Evolutionary conservation across 2,329 filamentous ascomycete genomes (phyloP).

Genomic region (Purpureocillium lavendulum): DNA sequence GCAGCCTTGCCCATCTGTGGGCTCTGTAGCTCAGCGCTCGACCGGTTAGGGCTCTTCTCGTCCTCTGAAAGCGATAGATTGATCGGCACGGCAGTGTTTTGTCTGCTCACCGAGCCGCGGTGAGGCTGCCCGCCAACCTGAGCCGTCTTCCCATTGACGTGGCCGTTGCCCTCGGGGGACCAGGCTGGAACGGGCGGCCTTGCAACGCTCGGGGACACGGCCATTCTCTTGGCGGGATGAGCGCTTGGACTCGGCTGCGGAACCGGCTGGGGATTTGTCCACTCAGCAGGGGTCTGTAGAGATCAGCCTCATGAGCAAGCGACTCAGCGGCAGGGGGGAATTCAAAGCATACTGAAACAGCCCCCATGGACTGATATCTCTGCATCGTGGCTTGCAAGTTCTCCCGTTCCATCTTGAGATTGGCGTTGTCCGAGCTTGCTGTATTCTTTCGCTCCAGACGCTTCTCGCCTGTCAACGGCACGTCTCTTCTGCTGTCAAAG

Average conservation of each 20-base stretch:
- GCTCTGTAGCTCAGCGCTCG: conserved; percentile 41
- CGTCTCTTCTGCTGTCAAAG: conserved; percentile 84
- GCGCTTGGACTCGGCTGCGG: conserved; percentile 27
- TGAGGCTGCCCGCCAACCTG: conserved; percentile 8
- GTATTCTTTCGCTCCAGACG: conserved; percentile 37
- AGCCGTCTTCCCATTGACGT: conserved; percentile 10
- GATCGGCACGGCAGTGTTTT: conserved; percentile 29
- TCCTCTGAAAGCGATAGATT: conserved; percentile 52
- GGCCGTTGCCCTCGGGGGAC: conserved; percentile 23
- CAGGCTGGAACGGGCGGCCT: conserved; percentile 48
- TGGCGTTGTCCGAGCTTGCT: conserved; percentile 21
- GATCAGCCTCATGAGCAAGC: conserved; percentile 7
- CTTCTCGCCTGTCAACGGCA: conserved; percentile 57
- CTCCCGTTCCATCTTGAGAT: conserved; percentile 25
- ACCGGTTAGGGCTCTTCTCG: conserved; percentile 47
- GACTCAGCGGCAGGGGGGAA: background rate
- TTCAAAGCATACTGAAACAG: conserved; percentile 22
- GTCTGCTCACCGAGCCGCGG: conserved; percentile 14
- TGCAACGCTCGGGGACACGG: conserved; percentile 40
- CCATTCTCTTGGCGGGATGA: conserved; percentile 44
- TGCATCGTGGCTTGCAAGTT: conserved; percentile 17
- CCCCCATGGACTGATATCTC: conserved; percentile 23
- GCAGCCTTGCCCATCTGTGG: conserved; percentile 36
- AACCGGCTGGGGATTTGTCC: conserved; percentile 32
- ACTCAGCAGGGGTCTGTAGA: conserved; percentile 31